Evolutionary conservation across 306 rosid species (phyloP), one percentile per base, ranked within the genome.

Genomic region (Coriaria nepalensis): DNA sequence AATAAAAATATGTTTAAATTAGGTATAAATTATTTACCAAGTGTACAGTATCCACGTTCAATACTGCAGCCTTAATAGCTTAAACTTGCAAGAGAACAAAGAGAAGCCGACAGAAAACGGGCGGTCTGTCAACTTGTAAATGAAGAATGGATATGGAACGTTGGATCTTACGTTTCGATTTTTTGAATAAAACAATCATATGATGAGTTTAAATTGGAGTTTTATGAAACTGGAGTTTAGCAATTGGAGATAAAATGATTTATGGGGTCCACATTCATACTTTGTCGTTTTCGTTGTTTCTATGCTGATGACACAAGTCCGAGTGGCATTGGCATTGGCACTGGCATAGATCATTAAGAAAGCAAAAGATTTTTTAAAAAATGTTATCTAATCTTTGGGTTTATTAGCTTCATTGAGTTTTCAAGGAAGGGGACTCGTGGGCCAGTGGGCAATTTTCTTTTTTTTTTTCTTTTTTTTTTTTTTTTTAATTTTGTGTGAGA

Each of bases 121-220:
- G 67, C 82, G 76, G 79, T 76, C 72, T 76, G 85, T 78, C 77
- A 2, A 14, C 37, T 64, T 62, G 52, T 65, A 56, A 67, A 62
- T 56, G 64, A 70, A 68, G 75, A 77, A 66, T 73, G 60, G 78
- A 66, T 53, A 63, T 34, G 54, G 56, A 71, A 78, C 82, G 72
- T 74, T 65, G 48, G 54, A 47, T 70, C 14, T 53, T 46, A 73
- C 68, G 64, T 68, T 60, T 56, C 55, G 45, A 52, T 59, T 52
- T 40, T 63, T 70, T 62, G 54, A 50, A 57, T 61, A 57, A 53
- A 34, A 43, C 43, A 15, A 43, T 46, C 47, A 56, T 11, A 33
- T 52, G 80, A 73, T 72, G 69, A 45, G 37, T 35, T 45, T 47
- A 13, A 2, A 47, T 33, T 20, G 29, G 29, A 20, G 29, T 20